Evolutionary conservation across 805 yeast species (phyloP).

Genomic region (Candida xyloterini): DNA sequence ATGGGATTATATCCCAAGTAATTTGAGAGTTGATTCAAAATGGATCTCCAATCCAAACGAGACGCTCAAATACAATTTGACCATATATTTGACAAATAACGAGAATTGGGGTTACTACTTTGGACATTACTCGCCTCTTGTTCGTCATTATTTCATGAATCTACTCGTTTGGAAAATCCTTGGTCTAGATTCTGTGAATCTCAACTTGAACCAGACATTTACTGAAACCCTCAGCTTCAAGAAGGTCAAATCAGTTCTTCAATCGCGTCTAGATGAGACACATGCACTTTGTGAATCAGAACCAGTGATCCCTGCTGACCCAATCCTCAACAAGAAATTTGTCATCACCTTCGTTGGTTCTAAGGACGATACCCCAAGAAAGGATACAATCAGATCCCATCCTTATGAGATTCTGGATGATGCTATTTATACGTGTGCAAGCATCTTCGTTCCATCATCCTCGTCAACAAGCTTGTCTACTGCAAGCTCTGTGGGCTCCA

Average conservation of each 20-base stretch:
- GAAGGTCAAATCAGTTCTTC: conserved; percentile 26
- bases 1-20: conserved; percentile 64
- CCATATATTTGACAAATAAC: conserved; percentile 52
- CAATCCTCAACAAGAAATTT: conserved; percentile 48
- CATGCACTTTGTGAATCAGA: conserved; percentile 21
- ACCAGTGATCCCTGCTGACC: conserved; percentile 30
- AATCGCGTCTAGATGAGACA: conserved; percentile 30
- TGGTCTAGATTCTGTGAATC: conserved; percentile 30
- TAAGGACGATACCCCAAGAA: conserved; percentile 13
- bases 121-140: conserved; percentile 78
- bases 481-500: conserved; percentile 7
- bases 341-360: conserved; percentile 37
- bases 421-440: conserved; percentile 46
- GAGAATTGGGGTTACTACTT: conserved; percentile 55
- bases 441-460: conserved; percentile 11
- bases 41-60: conserved; percentile 43
- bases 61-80: conserved; percentile 46
- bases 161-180: conserved; percentile 62
- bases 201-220: conserved; percentile 11
- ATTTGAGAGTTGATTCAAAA: conserved; percentile 7
- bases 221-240: conserved; percentile 18
- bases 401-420: conserved; percentile 67
- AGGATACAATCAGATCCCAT: conserved; percentile 47
- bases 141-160: conserved; percentile 65
- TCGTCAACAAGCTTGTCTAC: conserved; percentile 12